A percentile compares a stretch with the other conserved stretches of the same genome.
Evolutionary conservation across 2,329 filamentous ascomycete species (phyloP).

Genomic region (Mollisiaceae sp.): DNA sequence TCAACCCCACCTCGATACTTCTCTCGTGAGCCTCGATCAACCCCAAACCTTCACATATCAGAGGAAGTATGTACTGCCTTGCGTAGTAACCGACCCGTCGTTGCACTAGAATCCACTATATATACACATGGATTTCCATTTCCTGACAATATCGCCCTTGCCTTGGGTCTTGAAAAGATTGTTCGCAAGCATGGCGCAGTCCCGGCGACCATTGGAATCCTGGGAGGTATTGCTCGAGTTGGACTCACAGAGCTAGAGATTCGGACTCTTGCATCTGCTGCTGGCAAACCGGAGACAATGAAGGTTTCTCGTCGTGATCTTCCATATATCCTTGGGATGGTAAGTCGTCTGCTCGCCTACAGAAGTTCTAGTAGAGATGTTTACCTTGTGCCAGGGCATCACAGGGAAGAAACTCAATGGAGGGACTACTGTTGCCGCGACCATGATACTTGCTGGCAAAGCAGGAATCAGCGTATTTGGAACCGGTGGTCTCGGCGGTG

Average conservation of each 20-base stretch:
- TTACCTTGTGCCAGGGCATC: slow-evolving; percentile 55
- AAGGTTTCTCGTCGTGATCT: slow-evolving; percentile 91
- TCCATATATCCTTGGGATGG: slow-evolving; percentile 78
- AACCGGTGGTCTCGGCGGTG: slow-evolving; percentile 91
- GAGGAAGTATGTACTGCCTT: slow-evolving; percentile 79
- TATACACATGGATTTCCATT: slow-evolving; percentile 92
- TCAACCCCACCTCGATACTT: no score
- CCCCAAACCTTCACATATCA: slow-evolving; percentile 24
- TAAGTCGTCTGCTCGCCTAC: slow-evolving; percentile 48
- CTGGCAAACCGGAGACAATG: slow-evolving; percentile 68
- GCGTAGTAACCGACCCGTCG: slow-evolving; percentile 76
- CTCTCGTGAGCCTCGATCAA: no score
- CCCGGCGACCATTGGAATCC: slow-evolving; percentile 88
- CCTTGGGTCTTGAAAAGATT: slow-evolving; percentile 76
- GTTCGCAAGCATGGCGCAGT: slow-evolving; percentile 82
- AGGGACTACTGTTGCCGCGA: slow-evolving; percentile 91
- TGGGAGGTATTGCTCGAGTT: slow-evolving; percentile 82
- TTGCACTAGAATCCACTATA: slow-evolving; percentile 94
- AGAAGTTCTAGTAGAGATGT: slow-evolving; percentile 6
- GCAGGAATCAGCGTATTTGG: slow-evolving; percentile 93
- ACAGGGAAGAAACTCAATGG: slow-evolving; percentile 75
- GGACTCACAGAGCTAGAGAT: slow-evolving; percentile 78
- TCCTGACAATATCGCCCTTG: slow-evolving; percentile 75
- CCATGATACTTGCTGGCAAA: slow-evolving; percentile 85
- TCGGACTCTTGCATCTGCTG: slow-evolving; percentile 66